Base-by-base conservation (phyloP, 106 monocot species). In the Vanilla planifolia region DNA sequence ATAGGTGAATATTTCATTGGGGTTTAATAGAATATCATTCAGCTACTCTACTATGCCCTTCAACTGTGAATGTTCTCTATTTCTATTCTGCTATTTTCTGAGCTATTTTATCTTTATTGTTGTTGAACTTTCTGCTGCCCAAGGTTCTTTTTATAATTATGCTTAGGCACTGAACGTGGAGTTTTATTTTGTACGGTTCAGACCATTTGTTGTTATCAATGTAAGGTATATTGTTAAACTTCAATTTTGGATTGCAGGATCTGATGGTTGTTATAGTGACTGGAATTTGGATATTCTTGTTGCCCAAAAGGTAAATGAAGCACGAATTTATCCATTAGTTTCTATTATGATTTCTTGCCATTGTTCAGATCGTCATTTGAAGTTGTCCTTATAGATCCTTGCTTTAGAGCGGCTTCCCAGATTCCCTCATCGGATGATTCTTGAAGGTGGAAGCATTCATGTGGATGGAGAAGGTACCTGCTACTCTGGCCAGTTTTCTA, bases 401-500 rank as follows among this genome's bases (percentile, higher is more conserved):
- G 73, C 75, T 20, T 59, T 84, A 64, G 96, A 96, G 59, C 72
- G 77, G 52, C 34, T 79, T 65, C 76, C 84, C 50, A 81, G 86
- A 30, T 91, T 96, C 77, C 71, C 58, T 8, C 83, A 90, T 68
- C 59, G 57, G 25, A 96, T 96, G 84, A 68, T 96, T 74, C 87
- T 96, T 26, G 96, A 91, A 67, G 96, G 96, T 71, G 96, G 96
- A 85, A 88, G 91, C 67, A 88, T 98, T 64, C 91, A 98, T 75
- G 96, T 98, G 35, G 96, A 98, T 63, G 96, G 87, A 32, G 84
- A 98, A 91, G 96, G 91, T 98, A 36, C 57, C 22, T 57, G 19
- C 35, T 35, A 57, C 53, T 16, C 32, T 55, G 16, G 13, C 32
- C n/a, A n/a, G n/a, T n/a, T n/a, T n/a, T 28, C 35, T 20, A 35